phyloP scores from a whole-genome alignment of 2,329 filamentous ascomycete species.

The Cladosporium sp. region DNA sequence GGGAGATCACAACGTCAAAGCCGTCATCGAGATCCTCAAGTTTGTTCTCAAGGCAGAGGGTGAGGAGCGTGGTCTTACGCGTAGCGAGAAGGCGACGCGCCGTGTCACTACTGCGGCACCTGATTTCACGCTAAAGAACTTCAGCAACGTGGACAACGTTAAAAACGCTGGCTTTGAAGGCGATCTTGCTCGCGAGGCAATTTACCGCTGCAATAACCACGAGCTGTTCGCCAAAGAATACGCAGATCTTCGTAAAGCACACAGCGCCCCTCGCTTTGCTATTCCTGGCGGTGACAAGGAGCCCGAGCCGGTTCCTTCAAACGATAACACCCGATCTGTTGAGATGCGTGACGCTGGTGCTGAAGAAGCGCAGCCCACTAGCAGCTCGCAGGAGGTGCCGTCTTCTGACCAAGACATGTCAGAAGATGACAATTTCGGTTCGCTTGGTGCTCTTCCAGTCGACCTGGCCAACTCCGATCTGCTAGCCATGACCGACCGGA shows the following conservation, averaged over 20 bases:
- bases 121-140: constrained; percentile 46
- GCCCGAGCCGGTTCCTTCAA: constrained; percentile 1
- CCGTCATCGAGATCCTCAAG: constrained; percentile 76
- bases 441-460: constrained; percentile 20
- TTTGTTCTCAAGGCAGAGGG: constrained; percentile 69
- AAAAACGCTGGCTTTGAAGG: constrained; percentile 48
- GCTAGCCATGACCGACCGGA: constrained; percentile 14
- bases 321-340: constrained; percentile 24
- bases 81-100: constrained; percentile 52
- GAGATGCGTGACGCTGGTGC: constrained; percentile 34
- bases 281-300: constrained; percentile 20
- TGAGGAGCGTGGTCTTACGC: constrained; percentile 60
- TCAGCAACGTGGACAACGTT: constrained; percentile 39
- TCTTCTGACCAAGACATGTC: constrained; percentile 9
- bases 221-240: constrained; percentile 61
- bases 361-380: background rate
- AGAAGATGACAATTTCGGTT: constrained; percentile 18
- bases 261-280: constrained; percentile 23
- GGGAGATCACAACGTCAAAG: constrained; percentile 67
- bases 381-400: constrained; percentile 4
- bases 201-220: constrained; percentile 74
- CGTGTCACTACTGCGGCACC: constrained; percentile 42
- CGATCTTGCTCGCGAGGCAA: constrained; percentile 66
- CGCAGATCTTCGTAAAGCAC: constrained; percentile 46
- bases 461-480: constrained; percentile 21